These are phyloP conservation scores for Rutstroemia sp. DNA, from an alignment of 2,329 filamentous ascomycete genomes.

Conservation along the genomic window DNA sequence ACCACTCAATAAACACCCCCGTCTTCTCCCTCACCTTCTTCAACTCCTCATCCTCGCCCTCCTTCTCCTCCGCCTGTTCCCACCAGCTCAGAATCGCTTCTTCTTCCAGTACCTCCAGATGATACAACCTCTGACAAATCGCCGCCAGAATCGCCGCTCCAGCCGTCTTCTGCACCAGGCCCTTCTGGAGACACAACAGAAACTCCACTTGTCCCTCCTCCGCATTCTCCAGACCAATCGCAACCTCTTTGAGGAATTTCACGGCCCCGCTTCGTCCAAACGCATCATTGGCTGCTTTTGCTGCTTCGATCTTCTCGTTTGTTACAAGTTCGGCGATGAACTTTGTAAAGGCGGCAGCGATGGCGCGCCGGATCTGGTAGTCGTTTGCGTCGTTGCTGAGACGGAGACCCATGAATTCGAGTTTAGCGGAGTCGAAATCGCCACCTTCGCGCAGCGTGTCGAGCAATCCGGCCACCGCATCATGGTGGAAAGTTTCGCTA, in stretches of 20 bases:
- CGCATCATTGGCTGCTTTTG: constrained; percentile 56
- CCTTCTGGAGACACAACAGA: constrained; percentile 71
- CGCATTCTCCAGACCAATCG: constrained; percentile 55
- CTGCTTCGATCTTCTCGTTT: constrained; percentile 46
- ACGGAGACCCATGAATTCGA: constrained; percentile 90
- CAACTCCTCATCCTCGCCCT: constrained; percentile 63
- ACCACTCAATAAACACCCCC: constrained; percentile 73
- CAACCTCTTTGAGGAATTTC: constrained; percentile 52
- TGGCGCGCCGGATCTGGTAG: constrained; percentile 76
- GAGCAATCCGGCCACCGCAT: constrained; percentile 79
- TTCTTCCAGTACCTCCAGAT: constrained; percentile 78
- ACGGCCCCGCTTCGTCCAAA: constrained; percentile 48
- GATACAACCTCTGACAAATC: constrained; percentile 77
- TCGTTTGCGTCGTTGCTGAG: constrained; percentile 89
- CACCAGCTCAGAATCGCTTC: constrained; percentile 88
- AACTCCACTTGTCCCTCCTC: constrained; percentile 78
- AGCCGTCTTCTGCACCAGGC: constrained; percentile 58
- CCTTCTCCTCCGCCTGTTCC: constrained; percentile 50
- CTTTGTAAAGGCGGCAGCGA: constrained; percentile 79
- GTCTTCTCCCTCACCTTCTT: constrained; percentile 64
- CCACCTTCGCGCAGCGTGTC: constrained; percentile 72
- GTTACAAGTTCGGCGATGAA: constrained; percentile 65
- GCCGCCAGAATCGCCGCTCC: constrained; percentile 66
- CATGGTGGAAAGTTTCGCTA: constrained; percentile 68
- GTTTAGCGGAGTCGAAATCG: constrained; percentile 74